Evolutionary conservation across 768 basidiomycete genomes (phyloP), one percentile per base, ranked within the genome.

Genomic region (Tulasnella sp.): DNA sequence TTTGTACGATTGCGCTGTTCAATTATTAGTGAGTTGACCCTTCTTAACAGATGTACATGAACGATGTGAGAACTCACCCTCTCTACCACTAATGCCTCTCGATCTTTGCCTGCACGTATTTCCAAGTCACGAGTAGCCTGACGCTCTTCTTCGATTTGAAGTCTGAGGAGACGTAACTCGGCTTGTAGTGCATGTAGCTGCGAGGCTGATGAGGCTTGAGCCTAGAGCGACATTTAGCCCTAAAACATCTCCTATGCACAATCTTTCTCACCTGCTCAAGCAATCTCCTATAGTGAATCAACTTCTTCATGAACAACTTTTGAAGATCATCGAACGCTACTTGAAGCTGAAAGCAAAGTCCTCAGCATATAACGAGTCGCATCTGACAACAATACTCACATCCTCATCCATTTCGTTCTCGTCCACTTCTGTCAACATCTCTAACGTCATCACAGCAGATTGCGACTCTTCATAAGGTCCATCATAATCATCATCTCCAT

Each of bases 101-200:
- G 55, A 42, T 43, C 48, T 28, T 27, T 55, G 5, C 52, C 28
- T 13, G 35, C 27, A 12, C 53, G 25, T 25, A 48, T 33, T 37
- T 54, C 46, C 19, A 48, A 24, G 20, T 48, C 53, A 16, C 53
- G 45, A 22, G 45, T 34, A 15, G 32, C 41, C 31, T 35, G 34
- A 4, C 53, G 41, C 13, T 41, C 37, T 16, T 29, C 44, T n/a
- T 67, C 65, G 20, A 63, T 65, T 43, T 72, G 71, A 10, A 68
- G 65, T 37, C 81, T 76, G 27, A 89, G 67, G 24, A 84, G 68
- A 10, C 77, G 70, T 3, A 87, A 69, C 60, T 90, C 84, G 1
- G 85, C 86, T 64, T 89, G 86, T 1, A 91, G 68, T 0, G 88
- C 86, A 59, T 90, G 86, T 1, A 89, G 68, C 59, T 90, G 88